Conservation (phyloP, 768 basidiomycete genomes). For the Naganishia vishniacii region DNA sequence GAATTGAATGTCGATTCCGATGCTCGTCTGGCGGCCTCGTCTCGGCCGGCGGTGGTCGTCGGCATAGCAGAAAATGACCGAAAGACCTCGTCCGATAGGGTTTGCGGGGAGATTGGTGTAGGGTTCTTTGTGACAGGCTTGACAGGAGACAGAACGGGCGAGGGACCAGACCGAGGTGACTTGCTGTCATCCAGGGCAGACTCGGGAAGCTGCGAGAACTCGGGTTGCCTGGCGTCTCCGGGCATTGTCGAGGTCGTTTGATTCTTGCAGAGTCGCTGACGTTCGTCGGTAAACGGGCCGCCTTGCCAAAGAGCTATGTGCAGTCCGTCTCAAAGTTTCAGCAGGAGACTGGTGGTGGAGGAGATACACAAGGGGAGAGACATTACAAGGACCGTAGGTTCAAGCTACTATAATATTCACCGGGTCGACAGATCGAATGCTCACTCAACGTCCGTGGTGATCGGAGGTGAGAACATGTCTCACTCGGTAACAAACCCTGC, state of each 20-base stretch:
- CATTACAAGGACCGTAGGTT: too few relatives aligned
- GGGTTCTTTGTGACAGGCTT: not conserved
- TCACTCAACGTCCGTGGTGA: not conserved
- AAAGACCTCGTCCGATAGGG: conserved; percentile 1
- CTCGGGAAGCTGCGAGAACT: conserved; percentile 1
- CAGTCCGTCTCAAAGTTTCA: too few relatives aligned
- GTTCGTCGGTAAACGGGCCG: too few relatives aligned
- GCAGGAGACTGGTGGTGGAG: too few relatives aligned
- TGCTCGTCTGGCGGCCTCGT: conserved; percentile 1
- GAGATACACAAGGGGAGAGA: too few relatives aligned
- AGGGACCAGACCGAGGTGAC: not conserved
- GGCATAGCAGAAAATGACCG: not conserved
- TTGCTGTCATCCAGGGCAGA: conserved; percentile 15
- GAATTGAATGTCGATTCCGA: conserved; percentile 2
- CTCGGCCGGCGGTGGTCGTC: not conserved
- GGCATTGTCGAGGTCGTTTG: not conserved
- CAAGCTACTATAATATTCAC: too few relatives aligned
- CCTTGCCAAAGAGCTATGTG: too few relatives aligned
- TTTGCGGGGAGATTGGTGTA: conserved; percentile 10
- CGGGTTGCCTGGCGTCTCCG: not conserved
- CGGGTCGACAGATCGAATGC: too few relatives aligned
- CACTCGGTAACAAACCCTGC: not conserved
- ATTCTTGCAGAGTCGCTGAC: not conserved
- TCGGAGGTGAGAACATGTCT: not conserved
- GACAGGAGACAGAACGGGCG: not conserved